Evolutionary conservation across 1,139 yeast species (phyloP).

Genomic region (Geotrichum restrictum): DNA sequence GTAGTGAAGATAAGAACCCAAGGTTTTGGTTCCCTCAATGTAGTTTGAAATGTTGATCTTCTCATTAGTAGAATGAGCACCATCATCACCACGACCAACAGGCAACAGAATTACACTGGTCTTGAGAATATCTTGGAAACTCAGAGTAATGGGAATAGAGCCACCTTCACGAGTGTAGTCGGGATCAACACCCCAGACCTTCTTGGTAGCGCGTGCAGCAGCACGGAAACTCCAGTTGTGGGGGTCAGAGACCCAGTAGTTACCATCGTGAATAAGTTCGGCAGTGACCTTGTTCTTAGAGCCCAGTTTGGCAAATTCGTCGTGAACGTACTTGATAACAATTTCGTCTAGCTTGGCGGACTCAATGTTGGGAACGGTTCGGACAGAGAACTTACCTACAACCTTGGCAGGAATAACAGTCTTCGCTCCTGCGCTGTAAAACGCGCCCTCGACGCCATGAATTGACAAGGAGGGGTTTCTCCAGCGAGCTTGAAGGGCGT

Average conservation of each 20-base stretch:
- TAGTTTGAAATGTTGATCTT: slow-evolving; percentile 85
- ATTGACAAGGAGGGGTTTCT: slow-evolving; percentile 92
- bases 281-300: slow-evolving; percentile 73
- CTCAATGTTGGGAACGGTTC: slow-evolving; percentile 94
- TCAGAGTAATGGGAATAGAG: slow-evolving; percentile 90
- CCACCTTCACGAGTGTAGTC: slow-evolving; percentile 99
- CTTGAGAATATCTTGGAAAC: slow-evolving; percentile 81
- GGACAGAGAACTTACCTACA: slow-evolving; percentile 87
- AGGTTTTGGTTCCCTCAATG: slow-evolving; percentile 88
- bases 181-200: slow-evolving; percentile 92
- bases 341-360: slow-evolving; percentile 70
- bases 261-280: slow-evolving; percentile 88
- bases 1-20: slow-evolving; percentile 90
- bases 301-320: slow-evolving; percentile 58
- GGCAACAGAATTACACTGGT: slow-evolving; percentile 86
- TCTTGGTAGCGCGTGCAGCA: slow-evolving; percentile 88
- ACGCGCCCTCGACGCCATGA: slow-evolving; percentile 98
- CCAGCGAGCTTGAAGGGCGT: slow-evolving; percentile 93
- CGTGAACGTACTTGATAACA: slow-evolving; percentile 67
- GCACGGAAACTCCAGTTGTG: slow-evolving; percentile 89
- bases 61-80: slow-evolving; percentile 97
- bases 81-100: slow-evolving; percentile 98
- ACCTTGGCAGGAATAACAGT: slow-evolving; percentile 97
- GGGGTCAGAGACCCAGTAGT: slow-evolving; percentile 94
- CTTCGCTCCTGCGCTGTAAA: slow-evolving; percentile 91